Evolutionary conservation across 495 filamentous ascomycete genomes (phyloP).

Genomic region (Aspergillus leporis): DNA sequence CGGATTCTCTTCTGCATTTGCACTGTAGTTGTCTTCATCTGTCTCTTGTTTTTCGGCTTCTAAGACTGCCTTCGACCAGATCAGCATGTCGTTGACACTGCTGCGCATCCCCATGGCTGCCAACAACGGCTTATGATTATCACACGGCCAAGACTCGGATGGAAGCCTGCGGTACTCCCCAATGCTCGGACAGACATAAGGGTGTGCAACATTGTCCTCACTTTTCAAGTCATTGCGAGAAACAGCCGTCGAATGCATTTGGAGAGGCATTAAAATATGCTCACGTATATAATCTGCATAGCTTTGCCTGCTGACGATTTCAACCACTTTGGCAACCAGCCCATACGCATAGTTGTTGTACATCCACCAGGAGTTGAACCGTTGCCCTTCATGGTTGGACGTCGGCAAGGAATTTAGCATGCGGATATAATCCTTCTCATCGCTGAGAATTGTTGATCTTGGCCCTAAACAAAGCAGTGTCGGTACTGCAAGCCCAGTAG

Average conservation of each 20-base stretch:
- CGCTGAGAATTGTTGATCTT: neutral
- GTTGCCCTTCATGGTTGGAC: conserved; percentile 1
- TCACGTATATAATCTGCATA: neutral
- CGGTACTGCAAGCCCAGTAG: neutral
- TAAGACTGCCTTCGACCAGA: neutral
- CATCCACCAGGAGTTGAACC: conserved; percentile 5
- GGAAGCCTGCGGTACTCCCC: neutral
- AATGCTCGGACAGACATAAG: neutral
- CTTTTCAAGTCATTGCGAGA: neutral
- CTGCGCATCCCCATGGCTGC: conserved; percentile 4
- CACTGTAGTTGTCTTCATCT: neutral
- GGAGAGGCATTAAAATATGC: neutral
- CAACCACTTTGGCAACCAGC: neutral
- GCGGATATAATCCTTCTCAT: neutral
- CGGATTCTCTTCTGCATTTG: neutral
- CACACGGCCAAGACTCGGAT: neutral
- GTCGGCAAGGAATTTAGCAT: neutral
- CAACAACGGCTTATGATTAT: neutral
- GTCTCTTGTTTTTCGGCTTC: neutral
- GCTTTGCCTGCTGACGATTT: neutral
- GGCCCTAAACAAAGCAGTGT: neutral
- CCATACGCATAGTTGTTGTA: conserved; percentile 1
- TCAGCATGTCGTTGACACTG: neutral
- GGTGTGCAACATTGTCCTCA: neutral
- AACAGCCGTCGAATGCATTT: neutral